These are phyloP conservation scores for Myotisia sp. DNA, from an alignment of 2,329 filamentous ascomycete genomes.

Conservation along the genomic window DNA sequence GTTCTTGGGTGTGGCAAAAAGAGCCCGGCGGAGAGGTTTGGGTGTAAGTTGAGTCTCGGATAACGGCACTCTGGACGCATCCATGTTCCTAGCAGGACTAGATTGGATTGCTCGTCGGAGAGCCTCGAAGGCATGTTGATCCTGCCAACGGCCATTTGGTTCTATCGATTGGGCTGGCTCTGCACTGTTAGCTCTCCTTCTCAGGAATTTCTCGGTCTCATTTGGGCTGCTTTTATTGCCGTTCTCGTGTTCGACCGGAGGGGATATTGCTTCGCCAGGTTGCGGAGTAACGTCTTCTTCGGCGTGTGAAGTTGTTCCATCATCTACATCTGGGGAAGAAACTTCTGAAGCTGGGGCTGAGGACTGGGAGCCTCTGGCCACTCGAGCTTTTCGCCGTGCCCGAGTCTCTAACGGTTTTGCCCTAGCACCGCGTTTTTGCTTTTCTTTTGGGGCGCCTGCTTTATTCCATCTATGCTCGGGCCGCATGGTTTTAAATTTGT, in stretches of 20 bases:
- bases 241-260: constrained; percentile 5
- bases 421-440: constrained; percentile 26
- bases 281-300: constrained; percentile 17
- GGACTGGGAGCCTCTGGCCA: constrained; percentile 22
- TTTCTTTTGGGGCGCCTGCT: constrained; percentile 30
- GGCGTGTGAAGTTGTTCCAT: constrained; percentile 12
- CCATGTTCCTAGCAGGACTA: constrained; percentile 42
- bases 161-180: constrained; percentile 29
- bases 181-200: constrained; percentile 35
- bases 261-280: too few relatives aligned
- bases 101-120: constrained; percentile 45
- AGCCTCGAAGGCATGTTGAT: constrained; percentile 31
- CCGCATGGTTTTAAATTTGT: constrained; percentile 72
- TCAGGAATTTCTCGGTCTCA: constrained; percentile 27
- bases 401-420: constrained; percentile 20
- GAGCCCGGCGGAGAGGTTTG: constrained; percentile 35
- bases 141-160: constrained; percentile 23
- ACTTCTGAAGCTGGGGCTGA: constrained; percentile 12
- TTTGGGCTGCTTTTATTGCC: constrained; percentile 20
- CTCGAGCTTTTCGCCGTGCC: constrained; percentile 12
- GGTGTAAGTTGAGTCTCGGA: constrained; percentile 42
- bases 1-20: constrained; percentile 29
- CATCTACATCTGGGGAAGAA: constrained; percentile 14
- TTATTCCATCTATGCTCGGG: constrained; percentile 74
- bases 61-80: constrained; percentile 26